Evolutionary conservation across 352 stramenopile genomes (phyloP), one percentile per base, ranked within the genome.

Genomic region (Globisporangium rhizosaccharum): DNA sequence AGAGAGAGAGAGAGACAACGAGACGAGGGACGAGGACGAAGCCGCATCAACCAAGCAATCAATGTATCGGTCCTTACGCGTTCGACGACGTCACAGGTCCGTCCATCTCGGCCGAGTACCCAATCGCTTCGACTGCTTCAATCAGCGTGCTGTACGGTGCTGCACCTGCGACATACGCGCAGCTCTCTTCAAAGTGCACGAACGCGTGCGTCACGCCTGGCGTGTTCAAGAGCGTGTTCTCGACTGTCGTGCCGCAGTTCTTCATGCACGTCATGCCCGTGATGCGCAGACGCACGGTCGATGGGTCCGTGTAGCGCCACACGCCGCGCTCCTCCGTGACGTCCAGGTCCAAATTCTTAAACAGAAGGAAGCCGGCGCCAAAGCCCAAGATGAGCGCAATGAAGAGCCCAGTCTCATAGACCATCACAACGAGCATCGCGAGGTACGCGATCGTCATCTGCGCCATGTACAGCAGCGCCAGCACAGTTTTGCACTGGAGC

Each of bases 261-360:
- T 93, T 90, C 77, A 97, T 88, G 51, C 83, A 92, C 53, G 75
- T 84, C 80, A 97, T 97, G 50, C 92, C 90, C 51, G 95, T 83
- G 6, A 98, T 76, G 51, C 72, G 70, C 26, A 96, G 75, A 14
- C 74, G 62, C 46, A 94, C 72, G 12, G 76, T 90, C n/a, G 80
- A 86, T 61, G 72, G 72, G 50, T 90, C 76, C 14, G 76, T 84
- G 61, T 79, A 90, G 20, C 80, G 76, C 80, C 80, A 90, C 49
- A 75, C 74, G 14, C 80, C 82, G 44, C 79, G 82, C 63, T 88
- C 81, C 53, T 85, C 68, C 15, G 78, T 85, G 53, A 87, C 76
- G 58, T 91, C 79, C 53, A 76, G 52, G 48, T 90, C 81, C 57
- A 85, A 61, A 47, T 84, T 85, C 63, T 93, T 93, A 44, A 89